Conservation (phyloP, 768 basidiomycete species). For the Auricularia cornea region DNA sequence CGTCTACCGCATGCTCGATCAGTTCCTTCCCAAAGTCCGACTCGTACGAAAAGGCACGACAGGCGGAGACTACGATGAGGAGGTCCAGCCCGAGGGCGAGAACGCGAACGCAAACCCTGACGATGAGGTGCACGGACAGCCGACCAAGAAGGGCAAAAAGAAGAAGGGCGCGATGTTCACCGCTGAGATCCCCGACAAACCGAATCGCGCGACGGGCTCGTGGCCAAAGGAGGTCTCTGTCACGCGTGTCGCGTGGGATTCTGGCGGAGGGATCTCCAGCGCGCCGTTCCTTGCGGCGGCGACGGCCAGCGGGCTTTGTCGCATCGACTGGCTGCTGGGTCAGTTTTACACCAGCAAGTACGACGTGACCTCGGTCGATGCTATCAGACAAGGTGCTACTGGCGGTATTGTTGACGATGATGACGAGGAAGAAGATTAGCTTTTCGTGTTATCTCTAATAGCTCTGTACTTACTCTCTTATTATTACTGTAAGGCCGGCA, state of each 20-base stretch:
- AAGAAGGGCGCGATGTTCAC: too few species aligned
- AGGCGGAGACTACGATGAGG: not conserved
- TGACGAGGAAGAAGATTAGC: too few species aligned
- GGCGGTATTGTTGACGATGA: too few species aligned
- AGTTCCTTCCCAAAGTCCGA: slow-evolving; percentile 61
- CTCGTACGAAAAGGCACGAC: not conserved
- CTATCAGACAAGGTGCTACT: too few species aligned
- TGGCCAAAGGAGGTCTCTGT: slow-evolving; percentile 78
- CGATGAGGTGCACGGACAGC: too few species aligned
- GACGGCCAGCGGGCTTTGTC: slow-evolving; percentile 76
- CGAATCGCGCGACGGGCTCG: slow-evolving; percentile 44
- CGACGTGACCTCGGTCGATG: not conserved
- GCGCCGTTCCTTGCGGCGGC: slow-evolving; percentile 64
- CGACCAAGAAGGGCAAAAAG: too few species aligned
- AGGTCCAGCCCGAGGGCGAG: not conserved
- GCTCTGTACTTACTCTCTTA: too few species aligned
- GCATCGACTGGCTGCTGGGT: slow-evolving; percentile 77
- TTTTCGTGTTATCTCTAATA: too few species aligned
- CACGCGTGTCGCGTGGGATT: slow-evolving; percentile 77
- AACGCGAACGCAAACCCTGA: too few species aligned
- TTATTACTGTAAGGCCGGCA: too few species aligned
- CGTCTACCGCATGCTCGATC: slow-evolving; percentile 83
- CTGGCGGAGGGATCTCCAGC: slow-evolving; percentile 53
- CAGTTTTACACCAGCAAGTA: slow-evolving; percentile 54
- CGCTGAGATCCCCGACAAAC: slow-evolving; percentile 5